phyloP scores from a whole-genome alignment of 306 rosid genomes.

The Crataegus laevigata region DNA sequence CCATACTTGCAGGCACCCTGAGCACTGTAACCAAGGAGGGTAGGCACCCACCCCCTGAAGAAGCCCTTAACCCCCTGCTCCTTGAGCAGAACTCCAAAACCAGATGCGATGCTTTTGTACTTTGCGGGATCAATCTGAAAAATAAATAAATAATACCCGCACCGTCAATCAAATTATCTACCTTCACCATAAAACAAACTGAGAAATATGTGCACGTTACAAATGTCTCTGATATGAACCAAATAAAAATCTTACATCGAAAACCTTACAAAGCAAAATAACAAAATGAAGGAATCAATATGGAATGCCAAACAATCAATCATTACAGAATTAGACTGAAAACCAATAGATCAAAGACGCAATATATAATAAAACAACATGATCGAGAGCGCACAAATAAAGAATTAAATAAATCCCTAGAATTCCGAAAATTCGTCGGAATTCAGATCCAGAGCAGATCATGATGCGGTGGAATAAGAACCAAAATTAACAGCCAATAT shows the following conservation, averaged over 20 bases:
- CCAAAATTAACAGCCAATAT: not conserved
- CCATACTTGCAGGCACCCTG: constrained; percentile 99
- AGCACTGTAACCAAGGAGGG: constrained; percentile 93
- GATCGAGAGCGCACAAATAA: not conserved
- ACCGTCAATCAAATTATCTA: not conserved
- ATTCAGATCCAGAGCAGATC: not conserved
- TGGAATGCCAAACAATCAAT: not conserved
- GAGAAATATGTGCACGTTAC: not conserved
- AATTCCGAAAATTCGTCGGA: not conserved
- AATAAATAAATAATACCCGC: not conserved
- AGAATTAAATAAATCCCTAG: not conserved
- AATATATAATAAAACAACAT: not conserved
- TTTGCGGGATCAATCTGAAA: constrained; percentile 85
- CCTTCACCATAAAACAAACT: not conserved
- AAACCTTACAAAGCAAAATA: not conserved
- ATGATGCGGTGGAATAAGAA: not conserved
- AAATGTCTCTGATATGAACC: not conserved
- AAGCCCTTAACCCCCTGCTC: constrained; percentile 91
- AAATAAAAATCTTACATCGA: not conserved
- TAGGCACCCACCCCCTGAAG: constrained; percentile 98
- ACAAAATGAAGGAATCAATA: not conserved
- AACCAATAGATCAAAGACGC: not conserved
- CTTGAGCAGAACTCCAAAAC: constrained; percentile 80
- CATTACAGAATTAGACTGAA: not conserved
- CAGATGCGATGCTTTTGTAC: constrained; percentile 81